Base-by-base conservation (phyloP, 106 monocot species). In the Cymbidium sinense region DNA sequence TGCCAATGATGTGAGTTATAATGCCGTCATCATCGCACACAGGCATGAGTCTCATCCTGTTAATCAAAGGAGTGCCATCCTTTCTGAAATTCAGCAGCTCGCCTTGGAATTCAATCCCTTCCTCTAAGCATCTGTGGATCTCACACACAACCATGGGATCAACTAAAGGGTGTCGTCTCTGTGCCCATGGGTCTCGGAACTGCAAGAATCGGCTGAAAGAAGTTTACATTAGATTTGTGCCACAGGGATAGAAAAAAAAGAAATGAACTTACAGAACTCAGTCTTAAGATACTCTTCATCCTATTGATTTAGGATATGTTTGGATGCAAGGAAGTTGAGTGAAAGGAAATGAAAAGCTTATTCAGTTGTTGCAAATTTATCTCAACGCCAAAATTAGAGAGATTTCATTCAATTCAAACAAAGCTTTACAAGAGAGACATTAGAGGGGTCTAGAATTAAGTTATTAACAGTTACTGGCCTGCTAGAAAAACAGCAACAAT, bases 11-110 rank as follows among this genome's bases (percentile, higher is more conserved):
- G 79, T 96, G 96, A 11, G 96, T 93, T 21, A 96, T 80, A 10
- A 86, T 47, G 47, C 47, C 43, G 27, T 87, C 86, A 64, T 93
- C 96, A 70, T 96, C 91, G 6, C 85, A 85, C 15, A 96, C 93
- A 17, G 96, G 96, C 52, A 85, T 83, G 2, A 96, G 86, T 62
- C 89, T 82, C 23, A 96, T 73, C 25, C 83, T 78, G 86, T 93
- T 96, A 50, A 93, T 76, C 58, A 96, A 64, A 5, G 96, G 93
- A 2, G 96, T 88, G 36, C 96, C 96, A 73, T 96, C 96, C 84
- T 93, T 96, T 31, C 84, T 80, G 70, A 96, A 96, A 85, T 96
- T 96, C 21, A 96, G 83, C 7, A 96, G 85, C 79, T 96, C 96
- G 19, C 96, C 93, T 72, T 91, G 86, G 83, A 96, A 96, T 64